phyloP scores from a whole-genome alignment of 83 land plant species.

The Picea mariana region DNA sequence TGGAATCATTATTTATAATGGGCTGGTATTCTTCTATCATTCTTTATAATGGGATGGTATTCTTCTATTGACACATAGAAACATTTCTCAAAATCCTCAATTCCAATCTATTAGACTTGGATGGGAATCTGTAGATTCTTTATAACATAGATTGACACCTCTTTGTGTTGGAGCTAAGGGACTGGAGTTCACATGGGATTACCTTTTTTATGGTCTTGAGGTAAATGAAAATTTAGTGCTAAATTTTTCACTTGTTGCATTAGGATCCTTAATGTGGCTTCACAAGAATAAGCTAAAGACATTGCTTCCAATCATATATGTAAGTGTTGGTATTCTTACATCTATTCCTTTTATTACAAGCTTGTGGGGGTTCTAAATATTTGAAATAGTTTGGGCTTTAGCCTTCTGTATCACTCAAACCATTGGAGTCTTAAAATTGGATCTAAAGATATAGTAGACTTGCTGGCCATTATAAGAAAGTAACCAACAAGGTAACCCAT shows the following conservation, averaged over 20 bases:
- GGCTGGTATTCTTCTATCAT: no score
- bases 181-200: conserved; percentile 94
- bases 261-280: conserved; percentile 97
- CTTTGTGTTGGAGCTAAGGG: conserved; percentile 98
- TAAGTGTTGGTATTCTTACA: conserved; percentile 80
- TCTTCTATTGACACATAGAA: no score
- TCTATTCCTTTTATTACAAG: conserved; percentile 95
- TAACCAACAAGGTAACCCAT: no score
- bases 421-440: no score
- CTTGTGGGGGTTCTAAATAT: conserved; percentile 21
- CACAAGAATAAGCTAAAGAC: conserved; percentile 87
- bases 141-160: conserved; percentile 84
- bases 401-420: no score
- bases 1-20: no score
- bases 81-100: no score
- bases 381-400: no score
- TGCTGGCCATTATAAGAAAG: no score
- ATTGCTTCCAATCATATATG: conserved; percentile 88
- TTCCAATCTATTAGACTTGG: conserved; percentile 24
- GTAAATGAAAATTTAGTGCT: conserved; percentile 44
- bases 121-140: conserved; percentile 97
- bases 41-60: no score
- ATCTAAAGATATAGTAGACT: no score
- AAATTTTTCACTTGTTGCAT: conserved; percentile 85
- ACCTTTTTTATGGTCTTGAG: conserved; percentile 85